Conservation (phyloP, 139 green algal genomes). For the Spirogloea muscicola region DNA sequence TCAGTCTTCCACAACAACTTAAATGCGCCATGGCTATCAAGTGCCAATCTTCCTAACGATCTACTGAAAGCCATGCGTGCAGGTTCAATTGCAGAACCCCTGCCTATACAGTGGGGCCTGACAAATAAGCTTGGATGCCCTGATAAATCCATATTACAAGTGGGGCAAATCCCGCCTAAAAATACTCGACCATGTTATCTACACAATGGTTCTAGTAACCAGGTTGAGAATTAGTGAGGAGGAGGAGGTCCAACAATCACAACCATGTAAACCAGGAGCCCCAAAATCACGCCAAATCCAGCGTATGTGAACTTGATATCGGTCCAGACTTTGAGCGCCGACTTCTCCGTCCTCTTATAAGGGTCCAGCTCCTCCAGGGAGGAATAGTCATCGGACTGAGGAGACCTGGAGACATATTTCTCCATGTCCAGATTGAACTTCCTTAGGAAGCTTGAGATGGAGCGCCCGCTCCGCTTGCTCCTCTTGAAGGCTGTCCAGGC, state of each 20-base stretch:
- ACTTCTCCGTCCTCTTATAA: constrained; percentile 7
- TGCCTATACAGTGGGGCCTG: too few relatives aligned
- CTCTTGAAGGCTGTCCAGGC: constrained; percentile 27
- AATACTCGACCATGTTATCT: too few relatives aligned
- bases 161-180: too few relatives aligned
- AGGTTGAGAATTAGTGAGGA: too few relatives aligned
- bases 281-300: constrained; percentile 19
- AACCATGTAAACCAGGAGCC: constrained; percentile 29
- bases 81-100: too few relatives aligned
- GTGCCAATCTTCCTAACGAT: too few relatives aligned
- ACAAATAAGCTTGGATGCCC: too few relatives aligned
- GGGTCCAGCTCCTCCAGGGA: constrained; percentile 20
- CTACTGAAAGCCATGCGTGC: too few relatives aligned
- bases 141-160: too few relatives aligned
- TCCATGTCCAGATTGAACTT: constrained; percentile 11
- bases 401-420: constrained; percentile 22
- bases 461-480: not conserved
- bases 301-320: constrained; percentile 22
- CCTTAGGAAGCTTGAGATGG: not conserved
- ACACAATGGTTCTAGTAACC: too few relatives aligned
- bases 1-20: too few relatives aligned
- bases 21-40: too few relatives aligned
- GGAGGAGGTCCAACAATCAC: constrained; percentile 23
- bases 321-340: constrained; percentile 25
- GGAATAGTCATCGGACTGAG: constrained; percentile 6